Percentiles rank a stretch among this genome's conserved stretches.
phyloP scores from a whole-genome alignment of 179 eudicot genomes.

The Gypsophila paniculata region DNA sequence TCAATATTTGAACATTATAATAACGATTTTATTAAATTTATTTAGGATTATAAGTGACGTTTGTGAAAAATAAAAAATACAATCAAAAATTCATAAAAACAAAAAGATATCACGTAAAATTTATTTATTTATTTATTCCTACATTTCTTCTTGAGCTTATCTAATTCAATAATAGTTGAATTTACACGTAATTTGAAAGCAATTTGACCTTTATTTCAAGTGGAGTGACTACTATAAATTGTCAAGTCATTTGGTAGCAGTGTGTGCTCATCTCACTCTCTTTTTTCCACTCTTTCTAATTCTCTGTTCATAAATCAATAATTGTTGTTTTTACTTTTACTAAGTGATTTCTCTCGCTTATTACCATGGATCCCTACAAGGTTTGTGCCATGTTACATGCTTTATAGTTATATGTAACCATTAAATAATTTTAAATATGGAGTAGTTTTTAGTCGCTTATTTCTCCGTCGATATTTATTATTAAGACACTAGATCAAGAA shows the following conservation, averaged over 20 bases:
- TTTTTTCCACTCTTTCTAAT: not conserved
- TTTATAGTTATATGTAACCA: not conserved
- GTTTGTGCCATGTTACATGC: conserved; percentile 19
- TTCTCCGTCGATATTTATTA: too few species aligned
- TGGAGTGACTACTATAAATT: conserved; percentile 25
- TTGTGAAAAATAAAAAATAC: too few species aligned
- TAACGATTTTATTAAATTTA: too few species aligned
- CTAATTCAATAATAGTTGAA: conserved; percentile 18
- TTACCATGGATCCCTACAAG: conserved; percentile 63
- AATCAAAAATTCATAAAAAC: too few species aligned
- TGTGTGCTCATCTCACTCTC: not conserved
- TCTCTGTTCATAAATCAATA: not conserved
- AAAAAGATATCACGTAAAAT: too few species aligned
- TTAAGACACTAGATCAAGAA: too few species aligned
- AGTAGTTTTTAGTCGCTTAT: too few species aligned
- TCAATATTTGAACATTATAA: too few species aligned
- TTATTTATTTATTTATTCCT: not conserved
- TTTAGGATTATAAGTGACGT: too few species aligned
- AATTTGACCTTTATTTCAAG: conserved; percentile 4
- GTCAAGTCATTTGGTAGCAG: conserved; percentile 7
- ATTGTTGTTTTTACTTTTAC: too few species aligned
- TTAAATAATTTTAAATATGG: not conserved
- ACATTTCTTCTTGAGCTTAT: conserved; percentile 4
- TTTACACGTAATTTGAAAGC: conserved; percentile 6
- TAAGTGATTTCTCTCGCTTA: not conserved